Percentiles rank a stretch among this genome's conserved stretches.
These are phyloP conservation scores for Colletotrichum plurivorum DNA, from an alignment of 2,329 filamentous ascomycete species.

Conservation along the genomic window DNA sequence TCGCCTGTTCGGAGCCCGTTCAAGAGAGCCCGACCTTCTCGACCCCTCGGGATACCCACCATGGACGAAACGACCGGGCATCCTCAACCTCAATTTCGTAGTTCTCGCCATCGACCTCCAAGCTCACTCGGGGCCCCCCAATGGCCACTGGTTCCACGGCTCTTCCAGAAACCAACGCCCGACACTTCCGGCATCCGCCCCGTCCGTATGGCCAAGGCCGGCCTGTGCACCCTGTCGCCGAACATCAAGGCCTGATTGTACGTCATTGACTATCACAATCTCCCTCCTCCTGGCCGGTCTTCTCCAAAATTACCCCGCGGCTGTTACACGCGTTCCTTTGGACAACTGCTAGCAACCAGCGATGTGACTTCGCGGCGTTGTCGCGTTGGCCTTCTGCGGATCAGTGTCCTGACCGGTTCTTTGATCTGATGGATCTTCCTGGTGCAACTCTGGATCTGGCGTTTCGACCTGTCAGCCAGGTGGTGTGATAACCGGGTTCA, in stretches of 20 bases:
- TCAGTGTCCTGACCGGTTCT: conserved; percentile 22
- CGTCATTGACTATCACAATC: conserved; percentile 10
- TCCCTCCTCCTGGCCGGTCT: neutral
- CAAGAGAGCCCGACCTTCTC: conserved; percentile 3
- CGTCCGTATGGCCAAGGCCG: conserved; percentile 13
- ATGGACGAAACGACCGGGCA: conserved; percentile 16
- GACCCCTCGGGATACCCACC: conserved; percentile 2
- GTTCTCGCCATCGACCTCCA: conserved; percentile 14
- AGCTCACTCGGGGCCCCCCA: conserved; percentile 7
- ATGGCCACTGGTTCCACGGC: conserved; percentile 7
- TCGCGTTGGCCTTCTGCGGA: conserved; percentile 1
- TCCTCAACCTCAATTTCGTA: conserved; percentile 1
- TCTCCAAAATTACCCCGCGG: neutral
- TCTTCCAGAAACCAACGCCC: conserved; percentile 30
- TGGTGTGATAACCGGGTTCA: conserved; percentile 31
- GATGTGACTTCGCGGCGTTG: conserved; percentile 2
- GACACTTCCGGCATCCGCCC: conserved; percentile 35
- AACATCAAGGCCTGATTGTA: neutral
- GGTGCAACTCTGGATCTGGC: conserved; percentile 32
- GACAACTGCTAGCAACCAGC: neutral
- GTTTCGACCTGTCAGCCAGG: conserved; percentile 31
- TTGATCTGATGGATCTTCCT: conserved; percentile 35
- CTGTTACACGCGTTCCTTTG: neutral
- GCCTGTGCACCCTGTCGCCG: conserved; percentile 11
- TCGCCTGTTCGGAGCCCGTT: conserved; percentile 16